Conservation (phyloP, 116 monocot genomes). For the Cymodocea nodosa region DNA sequence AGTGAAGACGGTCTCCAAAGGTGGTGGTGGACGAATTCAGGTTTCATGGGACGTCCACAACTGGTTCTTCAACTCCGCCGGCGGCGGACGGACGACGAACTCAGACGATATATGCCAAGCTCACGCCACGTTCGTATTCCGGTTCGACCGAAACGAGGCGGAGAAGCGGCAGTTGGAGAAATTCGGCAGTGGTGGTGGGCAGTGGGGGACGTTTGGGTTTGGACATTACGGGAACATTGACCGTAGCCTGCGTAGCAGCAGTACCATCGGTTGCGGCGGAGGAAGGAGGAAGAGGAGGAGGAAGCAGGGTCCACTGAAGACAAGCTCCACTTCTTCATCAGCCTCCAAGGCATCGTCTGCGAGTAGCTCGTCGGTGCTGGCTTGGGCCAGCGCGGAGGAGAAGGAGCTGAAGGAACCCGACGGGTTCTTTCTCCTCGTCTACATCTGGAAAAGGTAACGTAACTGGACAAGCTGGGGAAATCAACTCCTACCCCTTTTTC, state of each 20-base stretch:
- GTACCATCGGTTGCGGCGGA: background rate
- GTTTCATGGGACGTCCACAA: constrained; percentile 89
- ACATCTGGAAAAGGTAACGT: constrained; percentile 35
- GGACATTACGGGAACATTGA: constrained; percentile 34
- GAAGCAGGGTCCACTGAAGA: background rate
- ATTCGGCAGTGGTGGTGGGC: background rate
- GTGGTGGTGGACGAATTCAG: constrained; percentile 28
- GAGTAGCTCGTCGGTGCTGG: constrained; percentile 63
- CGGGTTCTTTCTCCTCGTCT: constrained; percentile 51
- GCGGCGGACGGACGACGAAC: constrained; percentile 3
- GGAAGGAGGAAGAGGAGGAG: constrained; percentile 14
- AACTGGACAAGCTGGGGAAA: too few relatives aligned
- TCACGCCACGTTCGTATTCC: constrained; percentile 40
- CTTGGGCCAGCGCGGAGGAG: constrained; percentile 81
- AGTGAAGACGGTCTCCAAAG: constrained; percentile 22
- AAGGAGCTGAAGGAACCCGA: constrained; percentile 33
- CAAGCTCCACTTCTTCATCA: constrained; percentile 31
- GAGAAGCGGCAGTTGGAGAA: background rate
- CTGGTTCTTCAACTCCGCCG: constrained; percentile 46
- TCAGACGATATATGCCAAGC: background rate
- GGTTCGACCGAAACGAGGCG: constrained; percentile 24
- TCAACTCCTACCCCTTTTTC: too few relatives aligned
- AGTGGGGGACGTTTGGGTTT: background rate
- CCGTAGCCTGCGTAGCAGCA: background rate
- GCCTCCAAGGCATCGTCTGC: constrained; percentile 41